These are phyloP conservation scores for Wickerhamiella musiphila DNA, from an alignment of 805 yeast genomes.

Conservation along the genomic window DNA sequence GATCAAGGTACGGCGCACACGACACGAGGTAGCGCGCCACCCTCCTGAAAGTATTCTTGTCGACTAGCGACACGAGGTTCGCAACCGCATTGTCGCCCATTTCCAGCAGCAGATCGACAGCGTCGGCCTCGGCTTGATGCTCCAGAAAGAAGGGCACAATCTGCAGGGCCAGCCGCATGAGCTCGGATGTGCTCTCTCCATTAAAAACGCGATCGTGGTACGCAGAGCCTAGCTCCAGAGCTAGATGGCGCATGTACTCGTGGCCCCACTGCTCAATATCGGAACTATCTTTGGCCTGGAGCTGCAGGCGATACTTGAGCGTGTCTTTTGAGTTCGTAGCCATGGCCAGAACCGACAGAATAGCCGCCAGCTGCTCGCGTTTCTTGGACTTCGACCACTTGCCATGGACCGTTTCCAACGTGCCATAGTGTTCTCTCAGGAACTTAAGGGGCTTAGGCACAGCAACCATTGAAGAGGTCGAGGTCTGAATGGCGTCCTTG, in stretches of 20 bases:
- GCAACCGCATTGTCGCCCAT: conserved; percentile 80
- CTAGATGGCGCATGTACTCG: conserved; percentile 90
- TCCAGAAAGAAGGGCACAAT: conserved; percentile 79
- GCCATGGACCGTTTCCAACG: conserved; percentile 46
- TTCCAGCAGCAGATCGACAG: conserved; percentile 82
- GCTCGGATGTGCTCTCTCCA: conserved; percentile 20
- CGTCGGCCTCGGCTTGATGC: conserved; percentile 97
- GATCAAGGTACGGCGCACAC: conserved; percentile 91
- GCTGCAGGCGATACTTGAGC: conserved; percentile 57
- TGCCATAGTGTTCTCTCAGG: conserved; percentile 68
- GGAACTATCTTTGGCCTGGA: conserved; percentile 25
- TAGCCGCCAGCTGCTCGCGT: conserved; percentile 57
- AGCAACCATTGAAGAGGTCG: conserved; percentile 98
- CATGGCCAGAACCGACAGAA: conserved; percentile 86
- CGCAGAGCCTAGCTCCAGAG: conserved; percentile 85
- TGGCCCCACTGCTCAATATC: conserved; percentile 86
- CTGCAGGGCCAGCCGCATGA: conserved; percentile 50
- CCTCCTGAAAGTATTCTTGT: conserved; percentile 64
- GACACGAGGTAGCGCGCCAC: conserved; percentile 90
- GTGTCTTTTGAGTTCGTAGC: conserved; percentile 72
- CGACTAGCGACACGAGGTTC: conserved; percentile 66
- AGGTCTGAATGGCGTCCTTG: conserved; percentile 66
- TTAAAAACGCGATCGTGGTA: conserved; percentile 32
- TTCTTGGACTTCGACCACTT: conserved; percentile 36
- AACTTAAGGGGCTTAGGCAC: conserved; percentile 97